Evolutionary conservation across 2,329 filamentous ascomycete genomes (phyloP).

Genomic region (Colletotrichum noveboracense): DNA sequence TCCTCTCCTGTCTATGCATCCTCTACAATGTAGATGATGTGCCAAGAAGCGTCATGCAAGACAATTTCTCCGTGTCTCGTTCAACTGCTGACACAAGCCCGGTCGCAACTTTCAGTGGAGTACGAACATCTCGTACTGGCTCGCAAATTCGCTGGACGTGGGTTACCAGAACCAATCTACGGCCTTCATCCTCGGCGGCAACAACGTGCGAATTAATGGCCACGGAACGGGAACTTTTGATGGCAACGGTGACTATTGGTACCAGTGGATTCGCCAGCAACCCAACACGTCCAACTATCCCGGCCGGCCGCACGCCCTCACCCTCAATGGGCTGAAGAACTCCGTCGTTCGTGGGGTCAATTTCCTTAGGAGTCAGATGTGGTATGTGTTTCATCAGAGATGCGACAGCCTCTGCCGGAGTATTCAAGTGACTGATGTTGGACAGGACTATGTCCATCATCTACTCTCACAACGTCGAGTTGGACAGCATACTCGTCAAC

Average conservation of each 20-base stretch:
- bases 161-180: conserved; percentile 53
- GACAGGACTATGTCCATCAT: conserved; percentile 48
- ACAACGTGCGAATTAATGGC: conserved; percentile 48
- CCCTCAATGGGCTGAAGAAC: conserved; percentile 48
- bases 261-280: conserved; percentile 41
- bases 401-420: background rate
- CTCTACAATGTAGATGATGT: background rate
- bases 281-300: conserved; percentile 39
- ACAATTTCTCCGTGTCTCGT: background rate
- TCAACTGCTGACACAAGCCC: background rate
- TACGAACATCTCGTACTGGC: conserved; percentile 49
- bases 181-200: conserved; percentile 52
- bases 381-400: conserved; percentile 32
- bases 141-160: conserved; percentile 44
- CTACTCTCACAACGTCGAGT: conserved; percentile 42
- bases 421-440: background rate
- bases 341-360: conserved; percentile 47
- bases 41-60: background rate
- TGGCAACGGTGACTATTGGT: conserved; percentile 60
- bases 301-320: conserved; percentile 54
- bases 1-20: fast-evolving
- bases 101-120: conserved; percentile 29
- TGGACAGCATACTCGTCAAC: conserved; percentile 53
- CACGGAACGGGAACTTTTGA: conserved; percentile 51
- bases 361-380: conserved; percentile 59